Conservation (phyloP, 768 basidiomycete genomes). For the Lentinula lateritia region DNA sequence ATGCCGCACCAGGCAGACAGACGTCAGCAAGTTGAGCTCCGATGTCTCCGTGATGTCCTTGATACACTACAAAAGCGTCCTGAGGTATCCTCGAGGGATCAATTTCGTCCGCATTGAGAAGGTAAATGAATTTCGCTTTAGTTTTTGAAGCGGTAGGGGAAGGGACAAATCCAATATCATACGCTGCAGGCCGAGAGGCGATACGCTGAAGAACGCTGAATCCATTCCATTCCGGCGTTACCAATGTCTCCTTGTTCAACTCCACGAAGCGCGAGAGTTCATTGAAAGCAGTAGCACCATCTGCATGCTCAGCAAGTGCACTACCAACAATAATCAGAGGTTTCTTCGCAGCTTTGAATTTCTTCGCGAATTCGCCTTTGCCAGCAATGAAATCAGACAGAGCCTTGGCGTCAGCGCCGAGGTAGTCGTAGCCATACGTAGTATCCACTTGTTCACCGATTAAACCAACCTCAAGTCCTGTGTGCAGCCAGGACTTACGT, state of each 20-base stretch:
- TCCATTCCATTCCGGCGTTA: slow-evolving; percentile 94
- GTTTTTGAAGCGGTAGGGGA: slow-evolving; percentile 69
- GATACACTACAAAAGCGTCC: slow-evolving; percentile 96
- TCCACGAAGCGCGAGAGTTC: slow-evolving; percentile 76
- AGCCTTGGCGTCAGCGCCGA: slow-evolving; percentile 73
- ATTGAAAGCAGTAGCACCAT: slow-evolving; percentile 74
- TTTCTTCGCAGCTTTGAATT: slow-evolving; percentile 85
- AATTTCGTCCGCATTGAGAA: slow-evolving; percentile 93
- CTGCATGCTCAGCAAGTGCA: slow-evolving; percentile 77
- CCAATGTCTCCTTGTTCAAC: slow-evolving; percentile 63
- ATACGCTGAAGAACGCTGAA: slow-evolving; percentile 89
- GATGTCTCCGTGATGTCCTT: slow-evolving; percentile 96
- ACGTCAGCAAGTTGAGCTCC: slow-evolving; percentile 98
- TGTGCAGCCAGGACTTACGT: slow-evolving; percentile 90
- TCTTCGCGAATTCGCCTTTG: slow-evolving; percentile 74
- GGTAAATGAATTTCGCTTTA: slow-evolving; percentile 92
- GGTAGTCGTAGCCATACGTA: slow-evolving; percentile 88
- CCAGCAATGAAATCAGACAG: slow-evolving; percentile 74
- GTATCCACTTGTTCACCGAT: slow-evolving; percentile 91
- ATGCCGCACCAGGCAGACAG: slow-evolving; percentile 86
- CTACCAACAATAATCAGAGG: slow-evolving; percentile 94
- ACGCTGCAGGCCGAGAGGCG: slow-evolving; percentile 90
- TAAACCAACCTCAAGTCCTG: slow-evolving; percentile 78
- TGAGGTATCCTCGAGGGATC: slow-evolving; percentile 83
- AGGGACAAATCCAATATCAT: slow-evolving; percentile 91